Conservation (phyloP, 306 rosid genomes). For the Sindora glabra region DNA sequence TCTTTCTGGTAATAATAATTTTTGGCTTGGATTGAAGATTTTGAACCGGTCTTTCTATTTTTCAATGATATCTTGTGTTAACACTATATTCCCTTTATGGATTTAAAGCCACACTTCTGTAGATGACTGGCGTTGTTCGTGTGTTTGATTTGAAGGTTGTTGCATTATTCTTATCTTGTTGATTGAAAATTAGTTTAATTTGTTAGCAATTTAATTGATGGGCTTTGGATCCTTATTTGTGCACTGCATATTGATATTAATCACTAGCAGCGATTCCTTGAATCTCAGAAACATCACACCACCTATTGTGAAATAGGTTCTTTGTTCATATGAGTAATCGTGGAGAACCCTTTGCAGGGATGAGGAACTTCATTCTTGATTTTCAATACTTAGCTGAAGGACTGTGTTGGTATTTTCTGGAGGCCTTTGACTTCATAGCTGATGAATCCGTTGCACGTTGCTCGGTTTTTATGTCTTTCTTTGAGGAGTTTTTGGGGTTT, state of each 20-base stretch:
- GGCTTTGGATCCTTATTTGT: conserved; percentile 6
- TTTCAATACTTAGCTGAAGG: conserved; percentile 33
- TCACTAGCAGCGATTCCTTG: not conserved
- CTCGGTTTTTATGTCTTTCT: conserved; percentile 21
- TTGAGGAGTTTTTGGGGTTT: conserved; percentile 24
- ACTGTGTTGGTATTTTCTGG: conserved; percentile 26
- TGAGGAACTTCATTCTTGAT: conserved; percentile 24
- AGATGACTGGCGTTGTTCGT: not conserved
- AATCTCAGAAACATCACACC: conserved; percentile 6
- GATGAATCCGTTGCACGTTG: conserved; percentile 19
- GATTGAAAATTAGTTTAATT: conserved; percentile 13
- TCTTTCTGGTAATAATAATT: conserved; percentile 1
- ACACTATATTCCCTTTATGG: not conserved
- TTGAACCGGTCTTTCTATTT: not conserved
- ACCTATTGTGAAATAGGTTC: not conserved
- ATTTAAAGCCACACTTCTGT: not conserved
- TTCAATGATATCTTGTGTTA: not conserved
- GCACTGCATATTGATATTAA: conserved; percentile 1
- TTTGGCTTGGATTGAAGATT: conserved; percentile 1
- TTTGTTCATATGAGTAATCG: conserved; percentile 5
- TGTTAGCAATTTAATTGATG: not conserved
- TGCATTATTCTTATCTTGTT: not conserved
- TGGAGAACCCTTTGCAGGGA: conserved; percentile 9
- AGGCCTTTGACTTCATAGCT: conserved; percentile 29
- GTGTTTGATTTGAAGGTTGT: not conserved